A percentile compares a stretch with the other conserved stretches of the same genome.
phyloP scores from a whole-genome alignment of 2,329 filamentous ascomycete species.

The Macrophomina phaseolina region DNA sequence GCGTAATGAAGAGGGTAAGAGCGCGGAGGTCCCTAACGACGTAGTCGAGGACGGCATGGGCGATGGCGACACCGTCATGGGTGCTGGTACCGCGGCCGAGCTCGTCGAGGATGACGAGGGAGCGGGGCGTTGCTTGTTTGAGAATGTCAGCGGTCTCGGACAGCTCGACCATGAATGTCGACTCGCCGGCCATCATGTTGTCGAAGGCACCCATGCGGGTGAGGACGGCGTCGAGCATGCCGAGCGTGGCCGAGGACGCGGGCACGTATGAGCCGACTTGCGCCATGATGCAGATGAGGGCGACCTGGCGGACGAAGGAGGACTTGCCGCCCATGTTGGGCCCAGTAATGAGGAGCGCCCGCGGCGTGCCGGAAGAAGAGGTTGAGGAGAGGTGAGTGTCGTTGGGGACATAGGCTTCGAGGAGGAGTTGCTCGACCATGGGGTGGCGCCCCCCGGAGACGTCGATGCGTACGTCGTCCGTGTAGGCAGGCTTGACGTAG shows the following conservation, averaged over 20 bases:
- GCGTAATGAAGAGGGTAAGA: slow-evolving; percentile 93
- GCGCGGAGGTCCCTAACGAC: slow-evolving; percentile 76
- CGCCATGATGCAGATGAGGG: slow-evolving; percentile 89
- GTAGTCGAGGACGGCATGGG: slow-evolving; percentile 86
- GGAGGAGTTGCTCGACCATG: slow-evolving; percentile 90
- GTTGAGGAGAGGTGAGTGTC: slow-evolving; percentile 70
- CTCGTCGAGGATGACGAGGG: slow-evolving; percentile 91
- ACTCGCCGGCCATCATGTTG: slow-evolving; percentile 93
- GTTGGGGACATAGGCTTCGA: slow-evolving; percentile 91
- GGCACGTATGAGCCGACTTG: slow-evolving; percentile 96
- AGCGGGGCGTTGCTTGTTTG: slow-evolving; percentile 82
- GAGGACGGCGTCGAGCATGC: slow-evolving; percentile 84
- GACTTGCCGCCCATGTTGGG: slow-evolving; percentile 99
- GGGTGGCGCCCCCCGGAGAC: slow-evolving; percentile 83
- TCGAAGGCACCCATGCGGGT: slow-evolving; percentile 96
- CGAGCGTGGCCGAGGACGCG: slow-evolving; percentile 54
- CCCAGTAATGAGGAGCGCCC: slow-evolving; percentile 88
- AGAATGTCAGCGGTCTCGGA: slow-evolving; percentile 91
- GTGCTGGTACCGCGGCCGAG: slow-evolving; percentile 92
- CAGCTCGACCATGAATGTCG: slow-evolving; percentile 97
- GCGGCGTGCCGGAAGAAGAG: slow-evolving; percentile 54
- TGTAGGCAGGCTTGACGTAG: slow-evolving; percentile 79
- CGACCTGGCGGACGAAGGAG: slow-evolving; percentile 92
- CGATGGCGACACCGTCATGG: slow-evolving; percentile 95
- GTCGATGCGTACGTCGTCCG: slow-evolving; percentile 69